A percentile compares a stretch with the other conserved stretches of the same genome.
These are phyloP conservation scores for Cardiospermum halicacabum DNA, from an alignment of 345 rosid genomes.

Conservation along the genomic window DNA sequence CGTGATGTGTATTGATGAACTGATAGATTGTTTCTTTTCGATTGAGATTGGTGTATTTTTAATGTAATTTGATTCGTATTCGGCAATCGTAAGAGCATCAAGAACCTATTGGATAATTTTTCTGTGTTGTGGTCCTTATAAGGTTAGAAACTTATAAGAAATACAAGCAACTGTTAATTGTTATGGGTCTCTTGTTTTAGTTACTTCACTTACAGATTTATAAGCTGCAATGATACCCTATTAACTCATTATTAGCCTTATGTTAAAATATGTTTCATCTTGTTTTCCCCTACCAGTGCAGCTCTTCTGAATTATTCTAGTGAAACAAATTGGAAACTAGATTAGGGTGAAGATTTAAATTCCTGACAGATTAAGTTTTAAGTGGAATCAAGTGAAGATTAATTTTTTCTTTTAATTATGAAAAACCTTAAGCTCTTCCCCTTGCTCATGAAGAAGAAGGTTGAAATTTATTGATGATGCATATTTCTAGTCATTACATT, in stretches of 20 bases:
- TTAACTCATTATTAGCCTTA: too few species aligned
- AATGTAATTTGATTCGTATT: too few species aligned
- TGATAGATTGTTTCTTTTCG: neutral
- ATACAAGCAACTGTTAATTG: neutral
- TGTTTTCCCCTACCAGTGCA: neutral
- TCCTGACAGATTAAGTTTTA: neutral
- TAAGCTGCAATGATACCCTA: too few species aligned
- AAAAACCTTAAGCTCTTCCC: neutral
- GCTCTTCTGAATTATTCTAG: neutral
- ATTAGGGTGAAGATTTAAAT: neutral
- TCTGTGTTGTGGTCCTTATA: neutral
- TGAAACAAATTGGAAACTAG: neutral
- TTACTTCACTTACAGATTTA: too few species aligned
- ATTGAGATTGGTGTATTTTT: neutral
- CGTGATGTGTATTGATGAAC: neutral
- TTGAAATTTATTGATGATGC: neutral
- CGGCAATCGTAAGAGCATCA: too few species aligned
- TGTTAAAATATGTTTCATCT: neutral
- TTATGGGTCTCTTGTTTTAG: neutral
- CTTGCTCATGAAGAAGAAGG: neutral
- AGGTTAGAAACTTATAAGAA: neutral
- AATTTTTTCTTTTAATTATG: neutral
- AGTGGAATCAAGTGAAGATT: neutral
- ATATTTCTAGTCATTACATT: neutral
- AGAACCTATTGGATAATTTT: neutral